phyloP scores from a whole-genome alignment of 1,284 basidiomycete genomes.

The Golubevia pallescens region DNA sequence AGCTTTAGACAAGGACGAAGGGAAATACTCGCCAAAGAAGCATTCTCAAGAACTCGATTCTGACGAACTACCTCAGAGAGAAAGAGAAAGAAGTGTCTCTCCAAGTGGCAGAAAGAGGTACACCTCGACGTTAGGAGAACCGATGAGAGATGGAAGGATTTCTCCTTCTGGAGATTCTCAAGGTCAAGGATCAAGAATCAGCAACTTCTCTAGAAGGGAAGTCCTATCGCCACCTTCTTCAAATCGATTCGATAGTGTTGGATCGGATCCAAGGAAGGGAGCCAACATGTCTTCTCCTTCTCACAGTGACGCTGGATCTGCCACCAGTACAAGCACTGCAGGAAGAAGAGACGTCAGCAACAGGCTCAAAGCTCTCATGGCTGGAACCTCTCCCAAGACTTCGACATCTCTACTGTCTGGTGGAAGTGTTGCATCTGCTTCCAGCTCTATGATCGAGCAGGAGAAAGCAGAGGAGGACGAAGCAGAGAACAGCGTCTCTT shows the following conservation, averaged over 20 bases:
- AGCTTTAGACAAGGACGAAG: conserved; percentile 22
- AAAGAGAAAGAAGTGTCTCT: conserved; percentile 19
- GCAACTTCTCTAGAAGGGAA: not conserved
- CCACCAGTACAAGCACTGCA: too few species aligned
- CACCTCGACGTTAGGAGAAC: conserved; percentile 41
- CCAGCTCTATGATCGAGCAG: not conserved
- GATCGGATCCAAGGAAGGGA: too few species aligned
- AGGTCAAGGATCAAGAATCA: not conserved
- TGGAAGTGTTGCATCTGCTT: not conserved
- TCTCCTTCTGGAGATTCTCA: conserved; percentile 16
- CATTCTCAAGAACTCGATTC: conserved; percentile 11
- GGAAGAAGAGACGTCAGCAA: conserved; percentile 17
- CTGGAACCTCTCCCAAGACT: not conserved
- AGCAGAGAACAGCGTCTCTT: conserved; percentile 5
- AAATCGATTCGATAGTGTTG: too few species aligned
- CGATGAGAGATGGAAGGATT: conserved; percentile 22
- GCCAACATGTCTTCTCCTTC: too few species aligned
- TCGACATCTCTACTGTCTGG: conserved; percentile 7
- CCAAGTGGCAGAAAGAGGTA: conserved; percentile 36
- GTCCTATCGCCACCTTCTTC: too few species aligned
- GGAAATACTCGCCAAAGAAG: conserved; percentile 22
- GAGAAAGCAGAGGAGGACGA: conserved; percentile 11
- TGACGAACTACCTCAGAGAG: conserved; percentile 11
- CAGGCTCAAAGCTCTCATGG: conserved; percentile 37
- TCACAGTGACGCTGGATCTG: too few species aligned